phyloP scores from a whole-genome alignment of 2,329 filamentous ascomycete genomes.

The Aspergillus sojae region DNA sequence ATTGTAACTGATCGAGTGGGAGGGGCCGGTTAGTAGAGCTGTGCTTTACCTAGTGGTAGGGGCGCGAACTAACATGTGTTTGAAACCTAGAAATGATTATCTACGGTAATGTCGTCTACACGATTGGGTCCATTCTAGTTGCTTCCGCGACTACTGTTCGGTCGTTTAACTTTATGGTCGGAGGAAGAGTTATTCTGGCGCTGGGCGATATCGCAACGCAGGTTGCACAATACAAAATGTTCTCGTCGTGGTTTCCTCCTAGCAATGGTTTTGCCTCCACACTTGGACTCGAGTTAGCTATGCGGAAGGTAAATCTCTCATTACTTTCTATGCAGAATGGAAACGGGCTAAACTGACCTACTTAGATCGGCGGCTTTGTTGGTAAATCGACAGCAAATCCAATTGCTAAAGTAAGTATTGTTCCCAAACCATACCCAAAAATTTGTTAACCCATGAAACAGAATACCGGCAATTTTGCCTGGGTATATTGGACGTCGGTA shows the following conservation, averaged over 20 bases:
- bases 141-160: slow-evolving; percentile 60
- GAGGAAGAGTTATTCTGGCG: slow-evolving; percentile 57
- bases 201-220: slow-evolving; percentile 67
- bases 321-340: not conserved
- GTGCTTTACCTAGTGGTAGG: too few species aligned
- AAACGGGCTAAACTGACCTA: not conserved
- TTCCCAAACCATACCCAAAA: not conserved
- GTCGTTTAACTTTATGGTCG: slow-evolving; percentile 63
- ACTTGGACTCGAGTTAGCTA: slow-evolving; percentile 61
- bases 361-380: slow-evolving; percentile 58
- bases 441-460: slow-evolving; percentile 24
- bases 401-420: slow-evolving; percentile 49
- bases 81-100: slow-evolving; percentile 52
- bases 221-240: slow-evolving; percentile 66
- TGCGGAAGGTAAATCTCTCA: slow-evolving; percentile 51
- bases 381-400: slow-evolving; percentile 64
- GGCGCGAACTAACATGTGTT: not conserved
- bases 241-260: slow-evolving; percentile 66
- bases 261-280: slow-evolving; percentile 65
- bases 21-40: slow-evolving; percentile 50
- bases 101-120: slow-evolving; percentile 64
- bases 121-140: slow-evolving; percentile 60
- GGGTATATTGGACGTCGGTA: slow-evolving; percentile 66
- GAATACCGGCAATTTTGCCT: slow-evolving; percentile 62
- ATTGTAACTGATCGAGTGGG: slow-evolving; percentile 61